A percentile compares a stretch with the other conserved stretches of the same genome.
These are phyloP conservation scores for Forsythia viridissima DNA, from an alignment of 257 asterid genomes.

Conservation along the genomic window DNA sequence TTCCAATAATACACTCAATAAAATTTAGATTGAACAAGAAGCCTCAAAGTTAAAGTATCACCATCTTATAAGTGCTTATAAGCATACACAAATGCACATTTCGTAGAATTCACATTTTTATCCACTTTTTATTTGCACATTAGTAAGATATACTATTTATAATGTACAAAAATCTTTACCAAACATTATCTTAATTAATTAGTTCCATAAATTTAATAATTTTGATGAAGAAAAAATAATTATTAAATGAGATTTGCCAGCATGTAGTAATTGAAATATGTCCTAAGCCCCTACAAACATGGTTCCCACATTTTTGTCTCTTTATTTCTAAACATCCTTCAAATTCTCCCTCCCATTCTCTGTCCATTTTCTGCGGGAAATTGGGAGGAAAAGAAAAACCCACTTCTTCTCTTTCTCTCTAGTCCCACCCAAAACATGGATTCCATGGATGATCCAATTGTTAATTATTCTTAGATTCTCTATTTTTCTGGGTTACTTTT, in stretches of 20 bases:
- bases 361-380: slow-evolving; percentile 37
- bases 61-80: too few relatives aligned
- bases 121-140: too few relatives aligned
- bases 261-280: background rate
- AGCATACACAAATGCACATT: too few relatives aligned
- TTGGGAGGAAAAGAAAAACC: slow-evolving; percentile 19
- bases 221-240: too few relatives aligned
- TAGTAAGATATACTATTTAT: too few relatives aligned
- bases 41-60: too few relatives aligned
- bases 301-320: background rate
- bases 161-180: too few relatives aligned
- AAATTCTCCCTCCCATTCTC: slow-evolving; percentile 32
- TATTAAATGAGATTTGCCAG: background rate
- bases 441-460: background rate
- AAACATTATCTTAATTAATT: too few relatives aligned
- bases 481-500: background rate
- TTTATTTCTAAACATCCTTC: slow-evolving; percentile 6
- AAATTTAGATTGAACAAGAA: too few relatives aligned
- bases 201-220: too few relatives aligned
- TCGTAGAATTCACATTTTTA: too few relatives aligned
- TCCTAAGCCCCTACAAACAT: background rate
- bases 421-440: background rate
- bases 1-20: too few relatives aligned
- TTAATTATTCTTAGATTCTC: background rate
- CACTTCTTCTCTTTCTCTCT: slow-evolving; percentile 8